These are phyloP conservation scores for Talaromyces sp. DNA, from an alignment of 2,329 filamentous ascomycete genomes.

Conservation along the genomic window DNA sequence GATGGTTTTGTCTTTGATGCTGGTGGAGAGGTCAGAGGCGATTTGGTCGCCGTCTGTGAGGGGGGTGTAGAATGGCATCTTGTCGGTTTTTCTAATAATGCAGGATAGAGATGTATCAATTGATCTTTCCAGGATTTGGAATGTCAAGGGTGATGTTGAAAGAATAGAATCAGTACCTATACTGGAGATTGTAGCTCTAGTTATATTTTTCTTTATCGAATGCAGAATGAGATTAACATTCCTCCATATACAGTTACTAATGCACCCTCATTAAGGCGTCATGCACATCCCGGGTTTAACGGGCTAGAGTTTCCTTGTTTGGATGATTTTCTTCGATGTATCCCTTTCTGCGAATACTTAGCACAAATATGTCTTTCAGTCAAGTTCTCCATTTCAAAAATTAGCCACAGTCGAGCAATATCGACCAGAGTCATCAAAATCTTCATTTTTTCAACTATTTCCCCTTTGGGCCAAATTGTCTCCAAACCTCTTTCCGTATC, in stretches of 20 bases:
- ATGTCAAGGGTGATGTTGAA: not conserved
- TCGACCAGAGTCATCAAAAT: not conserved
- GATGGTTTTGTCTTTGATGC: slow-evolving; percentile 33
- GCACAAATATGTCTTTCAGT: not conserved
- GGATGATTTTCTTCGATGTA: not conserved
- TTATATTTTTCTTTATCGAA: not conserved
- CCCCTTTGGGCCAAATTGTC: slow-evolving; percentile 12
- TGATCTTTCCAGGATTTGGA: not conserved
- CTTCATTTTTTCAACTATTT: not conserved
- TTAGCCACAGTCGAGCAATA: not conserved
- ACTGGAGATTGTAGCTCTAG: not conserved
- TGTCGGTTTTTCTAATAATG: not conserved
- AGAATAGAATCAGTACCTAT: not conserved
- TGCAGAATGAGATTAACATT: not conserved
- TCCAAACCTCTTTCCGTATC: not conserved
- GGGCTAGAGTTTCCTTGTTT: not conserved
- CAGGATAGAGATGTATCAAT: not conserved
- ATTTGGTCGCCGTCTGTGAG: slow-evolving; percentile 25
- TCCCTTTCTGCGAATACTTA: not conserved
- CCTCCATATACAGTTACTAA: not conserved
- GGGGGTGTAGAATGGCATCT: slow-evolving; percentile 11
- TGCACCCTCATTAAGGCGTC: not conserved
- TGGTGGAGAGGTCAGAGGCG: slow-evolving; percentile 22
- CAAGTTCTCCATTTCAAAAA: not conserved
- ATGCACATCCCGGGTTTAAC: not conserved